phyloP scores from a whole-genome alignment of 1,284 basidiomycete species.

The Ustilago xerochloae region DNA sequence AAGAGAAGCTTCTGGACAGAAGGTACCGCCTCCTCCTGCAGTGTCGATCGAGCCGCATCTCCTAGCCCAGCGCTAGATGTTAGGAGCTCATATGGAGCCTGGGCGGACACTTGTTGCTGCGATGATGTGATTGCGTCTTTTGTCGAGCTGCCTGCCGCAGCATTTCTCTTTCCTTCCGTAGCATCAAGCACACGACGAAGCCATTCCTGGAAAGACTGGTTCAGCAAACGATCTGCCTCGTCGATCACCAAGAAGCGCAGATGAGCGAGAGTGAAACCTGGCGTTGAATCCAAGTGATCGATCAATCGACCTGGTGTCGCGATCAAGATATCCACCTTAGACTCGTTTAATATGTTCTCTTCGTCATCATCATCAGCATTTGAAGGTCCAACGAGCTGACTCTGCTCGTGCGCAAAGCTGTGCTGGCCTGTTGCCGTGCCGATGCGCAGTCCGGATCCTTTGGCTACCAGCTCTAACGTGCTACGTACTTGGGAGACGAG shows the following conservation, averaged over 20 bases:
- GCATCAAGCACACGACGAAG: slow-evolving; percentile 53
- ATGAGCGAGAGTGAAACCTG: slow-evolving; percentile 90
- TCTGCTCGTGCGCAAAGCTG: slow-evolving; percentile 65
- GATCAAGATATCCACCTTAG: slow-evolving; percentile 86
- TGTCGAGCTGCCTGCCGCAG: not conserved
- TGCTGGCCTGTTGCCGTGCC: slow-evolving; percentile 65
- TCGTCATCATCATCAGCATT: slow-evolving; percentile 7
- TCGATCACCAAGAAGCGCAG: slow-evolving; percentile 95
- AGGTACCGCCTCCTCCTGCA: slow-evolving; percentile 32
- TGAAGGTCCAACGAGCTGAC: slow-evolving; percentile 37
- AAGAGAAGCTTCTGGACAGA: slow-evolving; percentile 92
- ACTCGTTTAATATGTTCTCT: slow-evolving; percentile 7
- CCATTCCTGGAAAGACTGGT: slow-evolving; percentile 97
- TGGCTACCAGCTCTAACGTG: slow-evolving; percentile 79
- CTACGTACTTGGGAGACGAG: slow-evolving; percentile 92
- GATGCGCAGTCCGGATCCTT: slow-evolving; percentile 87
- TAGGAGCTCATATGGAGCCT: slow-evolving; percentile 30
- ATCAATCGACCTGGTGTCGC: slow-evolving; percentile 95
- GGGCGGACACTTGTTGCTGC: slow-evolving; percentile 4
- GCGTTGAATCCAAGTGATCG: slow-evolving; percentile 87
- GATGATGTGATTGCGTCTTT: not conserved
- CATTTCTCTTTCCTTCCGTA: slow-evolving; percentile 16
- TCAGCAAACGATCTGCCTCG: slow-evolving; percentile 93
- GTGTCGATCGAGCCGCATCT: slow-evolving; percentile 18
- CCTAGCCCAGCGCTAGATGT: slow-evolving; percentile 6